Conservation (phyloP, 2,329 filamentous ascomycete species). For the Colletotrichum agaves region DNA sequence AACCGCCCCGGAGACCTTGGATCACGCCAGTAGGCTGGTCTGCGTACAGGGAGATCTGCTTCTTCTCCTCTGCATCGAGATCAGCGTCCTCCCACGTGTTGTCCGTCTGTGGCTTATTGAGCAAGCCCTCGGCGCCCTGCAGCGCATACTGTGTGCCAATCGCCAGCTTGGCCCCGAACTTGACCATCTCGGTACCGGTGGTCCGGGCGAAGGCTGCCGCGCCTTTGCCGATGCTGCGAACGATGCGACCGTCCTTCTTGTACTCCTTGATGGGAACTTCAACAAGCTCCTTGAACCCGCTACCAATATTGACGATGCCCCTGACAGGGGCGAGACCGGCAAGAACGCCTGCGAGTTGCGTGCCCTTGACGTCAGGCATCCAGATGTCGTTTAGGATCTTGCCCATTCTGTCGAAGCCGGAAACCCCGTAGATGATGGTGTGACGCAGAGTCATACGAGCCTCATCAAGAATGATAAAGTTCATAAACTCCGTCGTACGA, state of each 20-base stretch:
- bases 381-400: constrained; percentile 94
- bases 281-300: constrained; percentile 85
- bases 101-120: constrained; percentile 58
- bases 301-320: constrained; percentile 89
- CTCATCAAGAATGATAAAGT: constrained; percentile 92
- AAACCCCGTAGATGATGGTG: constrained; percentile 91
- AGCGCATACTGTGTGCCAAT: constrained; percentile 95
- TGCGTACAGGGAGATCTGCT: constrained; percentile 90
- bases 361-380: constrained; percentile 91
- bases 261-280: constrained; percentile 94
- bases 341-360: constrained; percentile 89
- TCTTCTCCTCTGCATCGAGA: constrained; percentile 74
- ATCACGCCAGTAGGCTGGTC: constrained; percentile 92
- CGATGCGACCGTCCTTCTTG: constrained; percentile 89
- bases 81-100: constrained; percentile 69
- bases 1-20: constrained; percentile 86
- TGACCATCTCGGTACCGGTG: constrained; percentile 93
- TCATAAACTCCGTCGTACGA: constrained; percentile 98
- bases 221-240: constrained; percentile 92
- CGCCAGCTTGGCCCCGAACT: constrained; percentile 91
- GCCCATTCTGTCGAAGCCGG: constrained; percentile 89
- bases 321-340: constrained; percentile 91
- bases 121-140: constrained; percentile 85
- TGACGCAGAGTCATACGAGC: constrained; percentile 87
- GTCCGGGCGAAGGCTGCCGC: constrained; percentile 90